These are phyloP conservation scores for Saccharomycopsis capsularis DNA, from an alignment of 805 yeast species.

Conservation along the genomic window DNA sequence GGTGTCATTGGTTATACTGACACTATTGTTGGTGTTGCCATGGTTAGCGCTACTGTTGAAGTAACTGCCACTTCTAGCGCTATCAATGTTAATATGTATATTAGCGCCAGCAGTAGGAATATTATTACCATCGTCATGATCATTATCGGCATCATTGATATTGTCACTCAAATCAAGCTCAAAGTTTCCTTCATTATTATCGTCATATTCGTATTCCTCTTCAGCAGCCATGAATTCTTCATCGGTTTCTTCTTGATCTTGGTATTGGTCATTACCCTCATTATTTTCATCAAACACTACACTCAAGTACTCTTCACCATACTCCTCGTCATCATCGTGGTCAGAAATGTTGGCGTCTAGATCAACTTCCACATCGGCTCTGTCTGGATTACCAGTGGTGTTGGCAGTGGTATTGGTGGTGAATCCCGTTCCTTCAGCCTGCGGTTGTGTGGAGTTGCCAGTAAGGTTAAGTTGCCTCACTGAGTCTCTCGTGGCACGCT, in stretches of 20 bases:
- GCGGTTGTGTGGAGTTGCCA: conserved; percentile 14
- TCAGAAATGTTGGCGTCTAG: conserved; percentile 27
- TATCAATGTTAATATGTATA: background rate
- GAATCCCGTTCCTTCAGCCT: conserved; percentile 20
- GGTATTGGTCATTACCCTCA: conserved; percentile 10
- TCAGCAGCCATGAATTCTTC: conserved; percentile 19
- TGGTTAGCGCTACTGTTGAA: background rate
- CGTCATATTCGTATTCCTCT: conserved; percentile 16
- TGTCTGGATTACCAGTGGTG: conserved; percentile 11
- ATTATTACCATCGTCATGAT: background rate
- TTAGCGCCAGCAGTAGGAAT: too few relatives aligned
- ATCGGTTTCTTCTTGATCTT: conserved; percentile 4
- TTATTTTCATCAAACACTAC: conserved; percentile 1
- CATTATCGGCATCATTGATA: background rate
- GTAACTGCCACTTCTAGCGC: background rate
- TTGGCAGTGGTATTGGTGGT: conserved; percentile 2
- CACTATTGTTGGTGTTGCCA: conserved; percentile 1
- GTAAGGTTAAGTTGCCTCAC: background rate
- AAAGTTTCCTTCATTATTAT: background rate
- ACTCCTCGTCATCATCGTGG: conserved; percentile 7
- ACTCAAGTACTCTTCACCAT: conserved; percentile 2
- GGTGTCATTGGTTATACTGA: background rate
- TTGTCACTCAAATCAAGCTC: too few relatives aligned
- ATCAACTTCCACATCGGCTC: conserved; percentile 24
- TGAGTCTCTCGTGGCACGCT: background rate